Percentiles rank a stretch among this genome's conserved stretches.
These are phyloP conservation scores for Xylaria longipes DNA, from an alignment of 495 filamentous ascomycete species.

Conservation along the genomic window DNA sequence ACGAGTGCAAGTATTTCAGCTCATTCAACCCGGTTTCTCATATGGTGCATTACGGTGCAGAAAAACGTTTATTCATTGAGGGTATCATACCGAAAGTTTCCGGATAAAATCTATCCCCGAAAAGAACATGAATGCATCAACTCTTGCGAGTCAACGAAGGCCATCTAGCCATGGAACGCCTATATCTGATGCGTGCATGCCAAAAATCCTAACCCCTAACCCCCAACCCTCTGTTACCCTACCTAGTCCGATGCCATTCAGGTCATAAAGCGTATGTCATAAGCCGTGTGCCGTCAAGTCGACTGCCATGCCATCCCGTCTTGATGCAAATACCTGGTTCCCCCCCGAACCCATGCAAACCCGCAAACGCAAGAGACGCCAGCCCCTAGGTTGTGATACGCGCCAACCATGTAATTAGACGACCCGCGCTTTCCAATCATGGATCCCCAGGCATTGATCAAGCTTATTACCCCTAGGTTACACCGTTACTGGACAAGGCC, in stretches of 20 bases:
- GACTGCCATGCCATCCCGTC: background rate
- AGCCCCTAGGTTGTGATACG: background rate
- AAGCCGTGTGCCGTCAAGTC: background rate
- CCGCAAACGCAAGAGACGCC: background rate
- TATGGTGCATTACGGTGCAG: background rate
- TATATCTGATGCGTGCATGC: background rate
- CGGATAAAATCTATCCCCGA: background rate
- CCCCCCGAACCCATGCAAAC: background rate
- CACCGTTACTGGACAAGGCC: slow-evolving; percentile 33
- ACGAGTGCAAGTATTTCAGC: background rate
- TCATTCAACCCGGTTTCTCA: background rate
- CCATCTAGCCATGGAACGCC: background rate
- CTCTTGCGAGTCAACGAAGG: background rate
- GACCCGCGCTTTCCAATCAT: background rate
- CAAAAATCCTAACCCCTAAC: background rate
- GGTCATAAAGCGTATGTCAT: background rate
- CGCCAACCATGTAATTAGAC: background rate
- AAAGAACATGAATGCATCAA: background rate
- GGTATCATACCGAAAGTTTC: background rate
- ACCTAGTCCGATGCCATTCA: background rate
- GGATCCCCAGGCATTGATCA: background rate
- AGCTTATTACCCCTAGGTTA: background rate
- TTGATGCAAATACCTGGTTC: background rate
- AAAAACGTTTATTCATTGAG: background rate
- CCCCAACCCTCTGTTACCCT: background rate